Conservation (phyloP, 208 protist species). For the Crithidia acanthocephali region DNA sequence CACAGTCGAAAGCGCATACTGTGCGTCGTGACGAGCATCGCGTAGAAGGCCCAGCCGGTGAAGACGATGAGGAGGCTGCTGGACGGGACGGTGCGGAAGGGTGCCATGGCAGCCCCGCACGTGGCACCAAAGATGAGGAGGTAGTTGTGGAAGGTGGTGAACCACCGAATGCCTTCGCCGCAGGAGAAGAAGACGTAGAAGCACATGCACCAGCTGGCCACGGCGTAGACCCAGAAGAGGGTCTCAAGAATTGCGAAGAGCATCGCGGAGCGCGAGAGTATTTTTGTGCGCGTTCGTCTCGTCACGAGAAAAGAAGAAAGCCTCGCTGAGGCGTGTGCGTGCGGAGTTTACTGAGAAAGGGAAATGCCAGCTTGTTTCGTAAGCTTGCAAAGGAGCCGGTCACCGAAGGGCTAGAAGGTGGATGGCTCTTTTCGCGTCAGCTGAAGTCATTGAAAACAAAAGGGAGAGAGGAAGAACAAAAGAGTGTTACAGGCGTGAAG, state of each 20-base stretch:
- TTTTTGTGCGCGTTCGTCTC: too few relatives aligned
- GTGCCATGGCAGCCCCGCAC: conserved; percentile 47
- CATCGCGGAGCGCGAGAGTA: too few relatives aligned
- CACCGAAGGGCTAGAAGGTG: too few relatives aligned
- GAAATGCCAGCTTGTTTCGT: too few relatives aligned
- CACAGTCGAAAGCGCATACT: conserved; percentile 76
- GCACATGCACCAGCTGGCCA: conserved; percentile 90
- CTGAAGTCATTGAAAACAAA: too few relatives aligned
- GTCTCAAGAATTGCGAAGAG: conserved; percentile 36
- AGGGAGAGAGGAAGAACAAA: too few relatives aligned
- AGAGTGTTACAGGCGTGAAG: too few relatives aligned
- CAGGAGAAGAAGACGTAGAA: conserved; percentile 90
- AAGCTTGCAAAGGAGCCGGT: too few relatives aligned
- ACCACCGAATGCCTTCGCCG: conserved; percentile 82
- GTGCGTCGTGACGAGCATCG: conserved; percentile 77
- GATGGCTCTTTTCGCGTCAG: too few relatives aligned
- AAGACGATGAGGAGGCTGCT: conserved; percentile 68
- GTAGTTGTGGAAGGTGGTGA: conserved; percentile 78
- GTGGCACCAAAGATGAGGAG: conserved; percentile 74
- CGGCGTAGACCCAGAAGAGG: conserved; percentile 74
- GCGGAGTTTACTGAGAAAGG: too few relatives aligned
- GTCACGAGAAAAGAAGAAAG: too few relatives aligned
- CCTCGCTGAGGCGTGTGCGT: too few relatives aligned
- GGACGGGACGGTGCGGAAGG: conserved; percentile 54
- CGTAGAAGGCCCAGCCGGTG: conserved; percentile 78